A percentile compares a stretch with the other conserved stretches of the same genome.
Conservation (phyloP, 2,329 filamentous ascomycete species). For the Alternaria ventricosa region DNA sequence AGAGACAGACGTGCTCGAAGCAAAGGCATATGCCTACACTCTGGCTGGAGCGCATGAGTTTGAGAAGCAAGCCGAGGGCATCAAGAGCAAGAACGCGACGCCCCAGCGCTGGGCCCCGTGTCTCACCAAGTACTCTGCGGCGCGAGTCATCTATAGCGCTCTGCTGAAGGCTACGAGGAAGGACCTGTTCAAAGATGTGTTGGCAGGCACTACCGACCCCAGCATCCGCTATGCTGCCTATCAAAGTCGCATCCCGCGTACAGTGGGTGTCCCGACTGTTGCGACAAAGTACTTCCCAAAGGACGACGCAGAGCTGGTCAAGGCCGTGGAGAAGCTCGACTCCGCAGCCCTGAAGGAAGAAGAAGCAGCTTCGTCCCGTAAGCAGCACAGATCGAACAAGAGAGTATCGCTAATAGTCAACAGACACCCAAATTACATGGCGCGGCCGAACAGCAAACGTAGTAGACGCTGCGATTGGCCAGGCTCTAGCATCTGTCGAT, state of each 20-base stretch:
- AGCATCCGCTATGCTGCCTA: constrained; percentile 95
- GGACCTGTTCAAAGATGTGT: constrained; percentile 84
- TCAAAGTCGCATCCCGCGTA: constrained; percentile 85
- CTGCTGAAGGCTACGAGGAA: constrained; percentile 71
- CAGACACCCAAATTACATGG: constrained; percentile 75
- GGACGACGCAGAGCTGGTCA: constrained; percentile 66
- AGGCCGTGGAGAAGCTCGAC: constrained; percentile 74
- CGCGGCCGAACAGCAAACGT: constrained; percentile 83
- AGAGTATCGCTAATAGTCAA: constrained; percentile 32
- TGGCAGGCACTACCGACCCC: constrained; percentile 86
- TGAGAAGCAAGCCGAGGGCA: constrained; percentile 73
- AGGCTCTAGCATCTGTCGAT: constrained; percentile 75
- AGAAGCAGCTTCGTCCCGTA: constrained; percentile 57
- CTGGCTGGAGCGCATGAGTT: constrained; percentile 80
- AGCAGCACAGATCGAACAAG: too few relatives aligned
- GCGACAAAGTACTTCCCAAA: constrained; percentile 79
- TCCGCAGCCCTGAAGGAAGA: constrained; percentile 56
- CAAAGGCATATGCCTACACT: constrained; percentile 79
- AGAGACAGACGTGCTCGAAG: constrained; percentile 78
- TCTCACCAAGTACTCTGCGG: constrained; percentile 75
- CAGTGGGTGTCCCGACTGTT: constrained; percentile 79
- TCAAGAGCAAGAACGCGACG: constrained; percentile 45
- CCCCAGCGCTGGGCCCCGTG: constrained; percentile 75
- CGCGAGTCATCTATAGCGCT: constrained; percentile 82
- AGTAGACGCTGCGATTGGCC: constrained; percentile 89